Evolutionary conservation across 2,329 filamentous ascomycete species (phyloP).

Genomic region (Epichloe sylvatica): DNA sequence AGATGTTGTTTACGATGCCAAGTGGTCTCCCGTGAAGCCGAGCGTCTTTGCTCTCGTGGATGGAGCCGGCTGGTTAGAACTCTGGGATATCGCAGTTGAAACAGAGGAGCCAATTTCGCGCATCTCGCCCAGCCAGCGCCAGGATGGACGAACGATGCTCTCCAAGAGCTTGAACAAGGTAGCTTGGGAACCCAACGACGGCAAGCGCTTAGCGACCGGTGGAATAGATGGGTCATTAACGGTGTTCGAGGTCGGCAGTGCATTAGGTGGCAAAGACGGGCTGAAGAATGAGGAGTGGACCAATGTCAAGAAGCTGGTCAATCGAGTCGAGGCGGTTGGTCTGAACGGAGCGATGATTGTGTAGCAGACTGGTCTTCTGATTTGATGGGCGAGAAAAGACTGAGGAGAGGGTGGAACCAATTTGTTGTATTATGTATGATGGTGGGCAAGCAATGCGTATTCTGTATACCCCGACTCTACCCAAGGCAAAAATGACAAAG

Average conservation of each 20-base stretch:
- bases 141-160: slow-evolving; percentile 53
- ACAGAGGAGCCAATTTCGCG: slow-evolving; percentile 82
- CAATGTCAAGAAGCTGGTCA: slow-evolving; percentile 78
- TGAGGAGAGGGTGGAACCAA: too few relatives aligned
- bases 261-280: slow-evolving; percentile 72
- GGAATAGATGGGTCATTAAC: slow-evolving; percentile 84
- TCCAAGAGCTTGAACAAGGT: slow-evolving; percentile 86
- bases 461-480: slow-evolving; percentile 2
- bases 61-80: slow-evolving; percentile 77
- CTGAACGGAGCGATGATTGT: slow-evolving; percentile 30
- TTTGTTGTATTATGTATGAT: too few relatives aligned
- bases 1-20: slow-evolving; percentile 91
- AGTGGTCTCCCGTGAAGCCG: slow-evolving; percentile 88
- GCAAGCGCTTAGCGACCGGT: slow-evolving; percentile 73
- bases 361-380: neutral
- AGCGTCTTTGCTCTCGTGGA: slow-evolving; percentile 92
- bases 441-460: neutral
- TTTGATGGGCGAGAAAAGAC: too few relatives aligned
- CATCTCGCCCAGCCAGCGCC: slow-evolving; percentile 55
- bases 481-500: neutral
- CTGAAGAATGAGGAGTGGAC: slow-evolving; percentile 84
- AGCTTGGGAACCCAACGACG: slow-evolving; percentile 84
- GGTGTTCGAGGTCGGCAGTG: slow-evolving; percentile 78
- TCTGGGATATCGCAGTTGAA: slow-evolving; percentile 90
- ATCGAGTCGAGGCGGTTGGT: slow-evolving; percentile 52